A percentile compares a stretch with the other conserved stretches of the same genome.
phyloP scores from a whole-genome alignment of 768 basidiomycete species.

The Cystobasidium tubakii region DNA sequence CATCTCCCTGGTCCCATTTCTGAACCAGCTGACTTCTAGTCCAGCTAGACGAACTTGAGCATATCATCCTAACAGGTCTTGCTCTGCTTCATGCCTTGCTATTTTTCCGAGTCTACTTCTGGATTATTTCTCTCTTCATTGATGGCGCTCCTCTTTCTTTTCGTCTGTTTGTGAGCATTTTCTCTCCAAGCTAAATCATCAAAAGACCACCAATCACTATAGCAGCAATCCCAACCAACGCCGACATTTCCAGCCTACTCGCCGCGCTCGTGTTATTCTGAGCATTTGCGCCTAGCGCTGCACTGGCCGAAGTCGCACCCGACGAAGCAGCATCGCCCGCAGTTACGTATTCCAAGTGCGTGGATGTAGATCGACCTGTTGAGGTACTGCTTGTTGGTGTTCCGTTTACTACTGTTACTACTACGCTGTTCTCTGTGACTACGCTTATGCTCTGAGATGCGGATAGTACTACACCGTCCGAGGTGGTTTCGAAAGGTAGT shows the following conservation, averaged over 20 bases:
- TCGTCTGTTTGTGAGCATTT: not conserved
- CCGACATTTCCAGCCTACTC: conserved; percentile 5
- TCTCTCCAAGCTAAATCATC: not conserved
- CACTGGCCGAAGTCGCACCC: not conserved
- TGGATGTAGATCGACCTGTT: conserved; percentile 30
- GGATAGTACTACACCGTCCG: conserved; percentile 22
- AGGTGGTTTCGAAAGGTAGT: not conserved
- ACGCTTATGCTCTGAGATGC: not conserved
- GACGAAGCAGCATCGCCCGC: conserved; percentile 6
- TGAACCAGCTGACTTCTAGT: too few species aligned
- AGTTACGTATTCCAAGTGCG: conserved; percentile 18
- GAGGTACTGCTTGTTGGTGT: conserved; percentile 10
- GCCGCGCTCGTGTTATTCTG: conserved; percentile 13
- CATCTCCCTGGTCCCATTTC: too few species aligned
- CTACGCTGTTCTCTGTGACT: conserved; percentile 21
- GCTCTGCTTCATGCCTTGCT: too few species aligned
- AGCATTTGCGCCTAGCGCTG: conserved; percentile 6
- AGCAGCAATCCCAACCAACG: conserved; percentile 9
- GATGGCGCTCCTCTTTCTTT: too few species aligned
- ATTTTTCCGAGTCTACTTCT: too few species aligned
- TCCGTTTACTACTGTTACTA: conserved; percentile 25
- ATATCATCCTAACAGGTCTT: too few species aligned
- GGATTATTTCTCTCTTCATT: too few species aligned
- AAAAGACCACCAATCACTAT: conserved; percentile 16
- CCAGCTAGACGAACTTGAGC: too few species aligned